Base-by-base conservation (phyloP, 106 monocot genomes). In the Iris macrosiphon region DNA sequence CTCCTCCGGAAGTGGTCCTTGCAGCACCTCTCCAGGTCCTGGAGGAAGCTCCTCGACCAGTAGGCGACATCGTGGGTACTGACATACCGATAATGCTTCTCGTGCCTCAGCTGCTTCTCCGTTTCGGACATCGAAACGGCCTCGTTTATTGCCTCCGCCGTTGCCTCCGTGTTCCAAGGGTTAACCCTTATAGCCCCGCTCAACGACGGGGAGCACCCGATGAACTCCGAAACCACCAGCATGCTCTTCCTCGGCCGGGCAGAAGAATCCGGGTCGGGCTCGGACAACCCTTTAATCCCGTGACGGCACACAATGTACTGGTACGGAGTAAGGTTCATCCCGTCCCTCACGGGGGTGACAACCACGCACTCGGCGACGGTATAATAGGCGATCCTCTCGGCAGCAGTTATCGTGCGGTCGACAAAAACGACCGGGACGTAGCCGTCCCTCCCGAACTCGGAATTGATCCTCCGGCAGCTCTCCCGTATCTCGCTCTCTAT, bases 251-350 rank as follows among this genome's bases (percentile, higher is more conserved):
- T 86, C 4, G 73, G 69, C 3, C 50, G 64, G 2, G 9, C 39
- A 10, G 50, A 25, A 10, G 50, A 25, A 4, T 38, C 81, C 0
- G 74, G 39, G 26, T 7, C 49, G 10, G 59, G 30, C 2, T 54
- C 61, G 7, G 68, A 63, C 4, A 58, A 70, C 28, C 15, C 41
- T 27, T 47, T 9, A 18, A 72, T 65, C 38, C 93, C 84, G 31
- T 94, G 65, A 38, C 84, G 51, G 52, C 75, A 75, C 26, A 84
- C 81, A 54, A 94, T 81, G 45, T 94, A 94, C 56, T 88, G 88
- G 33, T 94, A 94, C 4, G 93, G 93, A 2, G 74, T 94, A 3
- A 94, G 75, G 42, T 94, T 94, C 93, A 86, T 86, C 20, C 86
- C 86, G 55, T 86, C 86, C 42, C 86, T 73, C 2, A 86, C 86